A percentile compares a stretch with the other conserved stretches of the same genome.
phyloP scores from a whole-genome alignment of 768 basidiomycete genomes.

The Tremella mesenterica region DNA sequence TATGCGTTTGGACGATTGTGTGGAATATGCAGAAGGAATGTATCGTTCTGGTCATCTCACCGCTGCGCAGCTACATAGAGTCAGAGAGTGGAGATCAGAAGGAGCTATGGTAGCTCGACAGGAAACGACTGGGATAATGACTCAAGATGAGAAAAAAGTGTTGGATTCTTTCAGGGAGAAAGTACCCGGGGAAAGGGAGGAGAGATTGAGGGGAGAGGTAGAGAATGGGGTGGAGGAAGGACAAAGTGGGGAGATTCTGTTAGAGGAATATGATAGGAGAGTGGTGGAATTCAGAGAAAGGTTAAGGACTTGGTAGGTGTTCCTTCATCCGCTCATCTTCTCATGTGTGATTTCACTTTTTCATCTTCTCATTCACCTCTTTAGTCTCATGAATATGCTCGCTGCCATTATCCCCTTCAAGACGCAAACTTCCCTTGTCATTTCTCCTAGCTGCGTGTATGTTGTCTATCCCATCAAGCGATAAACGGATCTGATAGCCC shows the following conservation, averaged over 20 bases:
- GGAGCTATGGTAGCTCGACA: not conserved
- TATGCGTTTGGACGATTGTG: not conserved
- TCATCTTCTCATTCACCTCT: no score
- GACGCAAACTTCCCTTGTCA: no score
- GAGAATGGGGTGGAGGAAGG: constrained; percentile 22
- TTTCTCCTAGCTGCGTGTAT: not conserved
- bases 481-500: no score
- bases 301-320: constrained; percentile 41
- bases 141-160: constrained; percentile 11
- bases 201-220: constrained; percentile 19
- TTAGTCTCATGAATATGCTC: no score
- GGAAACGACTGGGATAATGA: constrained; percentile 14
- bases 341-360: no score
- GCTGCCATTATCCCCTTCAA: no score
- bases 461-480: not conserved
- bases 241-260: constrained; percentile 1
- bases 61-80: constrained; percentile 4
- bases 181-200: constrained; percentile 24
- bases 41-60: constrained; percentile 11
- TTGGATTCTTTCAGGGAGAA: constrained; percentile 28
- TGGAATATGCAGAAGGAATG: constrained; percentile 4
- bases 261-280: constrained; percentile 27
- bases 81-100: not conserved
- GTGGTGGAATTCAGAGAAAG: constrained; percentile 42
- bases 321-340: no score